Evolutionary conservation across 2,329 filamentous ascomycete species (phyloP), one percentile per base, ranked within the genome.

Genomic region (Fonsecaea pedrosoi): DNA sequence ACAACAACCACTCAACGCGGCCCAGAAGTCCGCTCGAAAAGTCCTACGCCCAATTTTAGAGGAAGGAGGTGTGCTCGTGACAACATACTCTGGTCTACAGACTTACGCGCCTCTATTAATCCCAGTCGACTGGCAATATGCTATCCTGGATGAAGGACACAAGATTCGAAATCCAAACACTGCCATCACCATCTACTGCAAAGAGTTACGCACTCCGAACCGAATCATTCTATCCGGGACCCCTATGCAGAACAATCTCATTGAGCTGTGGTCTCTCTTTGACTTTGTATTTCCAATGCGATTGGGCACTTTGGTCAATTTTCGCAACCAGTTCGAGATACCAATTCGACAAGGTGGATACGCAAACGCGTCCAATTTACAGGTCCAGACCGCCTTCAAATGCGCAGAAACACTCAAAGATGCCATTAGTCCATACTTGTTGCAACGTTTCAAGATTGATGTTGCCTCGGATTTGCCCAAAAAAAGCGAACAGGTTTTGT

Each of bases 241-340:
- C 0, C 96, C 96, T 0, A 96, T 99, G 84, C 96, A 99, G 77
- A 99, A 99, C 78, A 98, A 97, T 70, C 81, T 99, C 32, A 90
- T 91, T 0, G 96, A 99, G 77, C 82, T 99, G 0, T 99, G 95
- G 94, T 98, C 94, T 0, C 82, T 99, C 0, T 98, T 99, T 75
- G 96, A 99, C 76, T 99, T 99, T 75, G 90, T 98, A 65, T 98
- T 93, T 69, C 95, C 96, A 0, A 97, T 98, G 92, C 90, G 94
- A 13, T 82, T 99, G 5, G 96, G 95, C 0, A 97, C 92, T 0
- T 83, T 98, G 12, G 91, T 97, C 65, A 92, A 91, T 70, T 99
- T 99, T 76, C 88, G 93, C 54, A 90, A 89, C 67, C 89, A 96
- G 68, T 98, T 99, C 71, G 95, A 98, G 75, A 90, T 96, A 42